A percentile compares a stretch with the other conserved stretches of the same genome.
Evolutionary conservation across 148 eudicot genomes (phyloP).

Genomic region (Polygonum maritimum): DNA sequence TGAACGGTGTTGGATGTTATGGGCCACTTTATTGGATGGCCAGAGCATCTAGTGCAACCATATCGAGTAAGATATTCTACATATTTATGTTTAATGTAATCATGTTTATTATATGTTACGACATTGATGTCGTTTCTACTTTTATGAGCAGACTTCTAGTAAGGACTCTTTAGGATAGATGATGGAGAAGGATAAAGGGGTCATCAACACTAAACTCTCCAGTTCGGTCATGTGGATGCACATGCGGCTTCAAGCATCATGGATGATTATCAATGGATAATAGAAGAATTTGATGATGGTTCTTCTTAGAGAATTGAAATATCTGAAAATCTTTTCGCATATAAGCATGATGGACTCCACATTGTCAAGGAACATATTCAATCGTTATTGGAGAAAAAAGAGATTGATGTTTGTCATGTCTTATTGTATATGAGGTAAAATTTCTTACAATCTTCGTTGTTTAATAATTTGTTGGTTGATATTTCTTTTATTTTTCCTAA

Average conservation of each 20-base stretch:
- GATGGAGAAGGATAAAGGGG: neutral
- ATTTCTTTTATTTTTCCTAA: too few species aligned
- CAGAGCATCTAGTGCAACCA: neutral
- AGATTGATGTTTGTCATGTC: neutral
- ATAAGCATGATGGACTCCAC: neutral
- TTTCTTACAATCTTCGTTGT: too few species aligned
- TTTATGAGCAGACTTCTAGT: neutral
- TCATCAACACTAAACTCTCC: neutral
- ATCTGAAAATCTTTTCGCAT: neutral
- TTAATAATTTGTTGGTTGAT: too few species aligned
- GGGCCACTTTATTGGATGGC: neutral
- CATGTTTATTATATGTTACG: too few species aligned
- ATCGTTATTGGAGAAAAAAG: neutral
- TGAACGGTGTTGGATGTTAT: neutral
- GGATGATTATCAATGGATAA: neutral
- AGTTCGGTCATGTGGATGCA: neutral
- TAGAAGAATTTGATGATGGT: neutral
- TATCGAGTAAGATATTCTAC: neutral
- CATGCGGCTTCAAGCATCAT: neutral
- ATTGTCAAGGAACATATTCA: neutral
- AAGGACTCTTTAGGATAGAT: neutral
- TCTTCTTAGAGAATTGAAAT: neutral
- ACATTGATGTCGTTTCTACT: too few species aligned
- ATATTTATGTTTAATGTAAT: too few species aligned
- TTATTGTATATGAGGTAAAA: neutral